These are phyloP conservation scores for Dactylella cylindrospora DNA, from an alignment of 2,329 filamentous ascomycete genomes.

Conservation along the genomic window DNA sequence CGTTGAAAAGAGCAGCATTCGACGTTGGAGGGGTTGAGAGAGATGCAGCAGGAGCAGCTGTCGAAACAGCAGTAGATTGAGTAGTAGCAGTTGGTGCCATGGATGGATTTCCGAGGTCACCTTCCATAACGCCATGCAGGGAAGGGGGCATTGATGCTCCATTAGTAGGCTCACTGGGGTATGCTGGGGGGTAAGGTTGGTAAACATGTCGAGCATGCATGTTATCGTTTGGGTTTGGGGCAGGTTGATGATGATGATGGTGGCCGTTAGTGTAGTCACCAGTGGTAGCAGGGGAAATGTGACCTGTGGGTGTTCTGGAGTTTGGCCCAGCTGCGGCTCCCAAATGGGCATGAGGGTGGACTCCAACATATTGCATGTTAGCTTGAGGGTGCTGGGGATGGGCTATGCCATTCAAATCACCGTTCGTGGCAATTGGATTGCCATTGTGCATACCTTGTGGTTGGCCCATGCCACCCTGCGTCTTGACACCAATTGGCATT, in stretches of 20 bases:
- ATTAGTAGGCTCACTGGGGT: conserved; percentile 62
- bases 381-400: conserved; percentile 48
- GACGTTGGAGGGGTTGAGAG: conserved; percentile 57
- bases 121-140: conserved; percentile 52
- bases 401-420: conserved; percentile 48
- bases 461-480: conserved; percentile 38
- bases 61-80: conserved; percentile 42
- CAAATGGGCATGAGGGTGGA: conserved; percentile 48
- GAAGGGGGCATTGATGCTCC: conserved; percentile 64
- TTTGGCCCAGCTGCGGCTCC: conserved; percentile 44
- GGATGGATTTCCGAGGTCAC: conserved; percentile 39
- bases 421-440: conserved; percentile 45
- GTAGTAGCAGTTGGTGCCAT: conserved; percentile 49
- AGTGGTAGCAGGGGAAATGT: conserved; percentile 48
- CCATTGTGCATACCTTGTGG: conserved; percentile 45
- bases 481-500: conserved; percentile 37
- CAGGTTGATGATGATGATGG: conserved; percentile 67
- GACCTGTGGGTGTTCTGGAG: conserved; percentile 48
- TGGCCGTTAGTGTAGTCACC: conserved; percentile 57
- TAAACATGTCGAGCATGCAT: conserved; percentile 75
- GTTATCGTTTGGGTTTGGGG: conserved; percentile 64
- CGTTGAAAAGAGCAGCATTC: conserved; percentile 76
- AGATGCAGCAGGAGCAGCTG: conserved; percentile 39
- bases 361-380: conserved; percentile 46
- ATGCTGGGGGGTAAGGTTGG: conserved; percentile 65